Evolutionary conservation across 441 rosid species (phyloP).

Genomic region (Brassica hybrid): DNA sequence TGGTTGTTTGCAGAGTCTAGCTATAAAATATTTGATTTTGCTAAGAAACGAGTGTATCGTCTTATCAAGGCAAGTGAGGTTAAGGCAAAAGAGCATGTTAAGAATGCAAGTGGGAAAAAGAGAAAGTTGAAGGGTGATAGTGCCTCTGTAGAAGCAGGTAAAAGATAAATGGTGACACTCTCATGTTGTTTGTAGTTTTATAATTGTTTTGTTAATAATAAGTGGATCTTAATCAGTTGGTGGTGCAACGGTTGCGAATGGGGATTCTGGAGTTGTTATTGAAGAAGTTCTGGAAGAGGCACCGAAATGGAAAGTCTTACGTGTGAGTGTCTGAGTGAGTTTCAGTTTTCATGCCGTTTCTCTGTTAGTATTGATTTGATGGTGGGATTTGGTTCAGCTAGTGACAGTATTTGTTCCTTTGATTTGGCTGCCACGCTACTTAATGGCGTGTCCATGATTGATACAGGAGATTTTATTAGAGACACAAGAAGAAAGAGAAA

Average conservation of each 20-base stretch:
- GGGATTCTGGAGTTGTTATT: conserved; percentile 51
- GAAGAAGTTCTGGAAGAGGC: conserved; percentile 89
- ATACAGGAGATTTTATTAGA: conserved; percentile 87
- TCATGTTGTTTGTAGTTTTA: background rate
- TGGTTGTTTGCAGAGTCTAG: conserved; percentile 99
- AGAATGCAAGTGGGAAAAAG: conserved; percentile 55
- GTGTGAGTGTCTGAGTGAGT: conserved; percentile 87
- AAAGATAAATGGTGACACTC: conserved; percentile 9
- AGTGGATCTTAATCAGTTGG: conserved; percentile 45
- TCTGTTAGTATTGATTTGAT: conserved; percentile 23
- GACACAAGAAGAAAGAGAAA: conserved; percentile 79
- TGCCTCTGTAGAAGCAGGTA: conserved; percentile 33
- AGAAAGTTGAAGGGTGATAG: conserved; percentile 52
- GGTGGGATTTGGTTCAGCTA: conserved; percentile 20
- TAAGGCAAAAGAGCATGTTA: conserved; percentile 51
- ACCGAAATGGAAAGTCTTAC: conserved; percentile 98
- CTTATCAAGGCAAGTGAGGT: conserved; percentile 58
- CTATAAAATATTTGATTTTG: conserved; percentile 94
- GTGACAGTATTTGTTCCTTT: background rate
- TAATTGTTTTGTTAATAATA: conserved; percentile 8
- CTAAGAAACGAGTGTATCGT: conserved; percentile 92
- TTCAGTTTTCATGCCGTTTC: conserved; percentile 46
- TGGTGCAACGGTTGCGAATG: conserved; percentile 48
- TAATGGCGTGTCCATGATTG: conserved; percentile 32
- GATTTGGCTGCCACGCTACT: background rate